Conservation (phyloP, 805 yeast species). For the Candida multigemmis region DNA sequence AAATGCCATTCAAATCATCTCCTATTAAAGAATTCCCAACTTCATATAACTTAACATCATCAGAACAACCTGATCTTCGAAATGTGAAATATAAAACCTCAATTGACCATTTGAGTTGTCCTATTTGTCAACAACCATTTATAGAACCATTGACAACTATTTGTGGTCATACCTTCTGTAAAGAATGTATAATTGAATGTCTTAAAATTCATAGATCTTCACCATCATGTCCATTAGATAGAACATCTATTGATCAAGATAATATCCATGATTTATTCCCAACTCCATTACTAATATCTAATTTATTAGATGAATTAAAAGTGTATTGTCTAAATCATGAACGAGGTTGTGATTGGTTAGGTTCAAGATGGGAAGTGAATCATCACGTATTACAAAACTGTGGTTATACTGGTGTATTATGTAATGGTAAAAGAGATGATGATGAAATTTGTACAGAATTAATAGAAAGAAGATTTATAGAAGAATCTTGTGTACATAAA, state of each 20-base stretch:
- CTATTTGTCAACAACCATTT: slow-evolving; percentile 62
- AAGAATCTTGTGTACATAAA: slow-evolving; percentile 29
- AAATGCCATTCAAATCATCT: no score
- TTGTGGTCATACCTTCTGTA: slow-evolving; percentile 66
- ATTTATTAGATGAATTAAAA: slow-evolving; percentile 50
- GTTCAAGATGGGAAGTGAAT: slow-evolving; percentile 50
- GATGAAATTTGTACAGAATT: slow-evolving; percentile 4
- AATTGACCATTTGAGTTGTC: slow-evolving; percentile 36
- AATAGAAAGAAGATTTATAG: slow-evolving; percentile 9
- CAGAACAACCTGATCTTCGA: slow-evolving; percentile 18
- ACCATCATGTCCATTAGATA: slow-evolving; percentile 50
- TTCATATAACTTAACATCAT: slow-evolving; percentile 8
- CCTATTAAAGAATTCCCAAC: slow-evolving; percentile 5
- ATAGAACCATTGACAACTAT: slow-evolving; percentile 51
- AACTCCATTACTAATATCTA: slow-evolving; percentile 51
- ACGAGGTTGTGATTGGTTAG: slow-evolving; percentile 50
- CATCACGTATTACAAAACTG: slow-evolving; percentile 35
- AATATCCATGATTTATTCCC: slow-evolving; percentile 24
- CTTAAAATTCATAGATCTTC: slow-evolving; percentile 21
- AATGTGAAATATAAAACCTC: slow-evolving; percentile 18
- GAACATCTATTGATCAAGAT: slow-evolving; percentile 35
- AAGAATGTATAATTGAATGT: slow-evolving; percentile 41
- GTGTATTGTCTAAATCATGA: slow-evolving; percentile 44
- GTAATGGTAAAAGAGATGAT: slow-evolving; percentile 14
- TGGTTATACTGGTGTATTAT: slow-evolving; percentile 25